Base-by-base conservation (phyloP, 352 stramenopile species). In the Globisporangium abappressorium region DNA sequence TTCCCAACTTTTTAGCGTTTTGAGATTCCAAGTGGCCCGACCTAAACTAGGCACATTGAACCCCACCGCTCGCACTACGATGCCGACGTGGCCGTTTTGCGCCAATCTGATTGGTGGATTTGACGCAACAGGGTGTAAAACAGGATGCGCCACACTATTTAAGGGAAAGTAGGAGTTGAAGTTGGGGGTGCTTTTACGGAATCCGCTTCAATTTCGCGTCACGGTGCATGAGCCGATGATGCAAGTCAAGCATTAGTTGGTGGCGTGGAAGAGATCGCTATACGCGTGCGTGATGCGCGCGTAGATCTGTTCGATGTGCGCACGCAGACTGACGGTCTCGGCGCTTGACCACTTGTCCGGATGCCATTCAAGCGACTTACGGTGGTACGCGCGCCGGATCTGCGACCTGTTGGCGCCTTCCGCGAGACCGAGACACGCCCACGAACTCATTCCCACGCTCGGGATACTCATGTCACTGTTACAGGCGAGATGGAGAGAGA, bases 281-380 rank as follows among this genome's bases (percentile, higher is more conserved):
- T 89, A 92, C 4, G 81, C 80, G 22, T 75, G 43, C 7, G 76
- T 85, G 49, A 92, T 70, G 34, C 80, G 77, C 20, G 70, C 59
- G 71, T 79, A 90, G 38, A 84, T 59, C 33, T 66, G 60, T 12
- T 70, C 49, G 5, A 81, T 67, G 54, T 76, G 65, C 3, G 62
- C 59, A 5, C 73, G 81, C 67, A 85, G 66, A 4, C 57, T n/a
- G n/a, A 67, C 55, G 58, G 72, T 68, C 33, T 74, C 56, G 7
- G 57, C 43, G 36, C 73, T 62, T 28, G 78, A 66, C 81, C 84
- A 90, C 69, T 88, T 90, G 72, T 92, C 84, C 9, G 84, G 82
- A 70, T 92, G 82, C 81, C 82, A 92, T 66, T 89, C 76, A 57
- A 92, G 72, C 34, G 80, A 85, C 3, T 73, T 75, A n/a, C 67